phyloP scores from a whole-genome alignment of 2,329 filamentous ascomycete genomes.

The Ceratocystis variospora region DNA sequence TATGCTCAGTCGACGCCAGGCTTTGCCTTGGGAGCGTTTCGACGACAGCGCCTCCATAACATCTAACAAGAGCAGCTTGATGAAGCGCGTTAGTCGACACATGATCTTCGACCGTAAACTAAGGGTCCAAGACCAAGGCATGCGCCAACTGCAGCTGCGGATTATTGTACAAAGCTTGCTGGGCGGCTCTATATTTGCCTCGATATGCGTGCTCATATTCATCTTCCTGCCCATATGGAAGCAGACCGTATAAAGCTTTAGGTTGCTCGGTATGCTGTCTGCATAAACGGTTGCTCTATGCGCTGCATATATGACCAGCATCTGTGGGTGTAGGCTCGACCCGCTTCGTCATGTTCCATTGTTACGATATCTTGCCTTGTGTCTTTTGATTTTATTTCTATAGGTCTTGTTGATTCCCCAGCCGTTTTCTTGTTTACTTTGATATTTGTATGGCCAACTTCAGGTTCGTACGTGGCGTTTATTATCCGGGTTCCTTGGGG shows the following conservation, averaged over 20 bases:
- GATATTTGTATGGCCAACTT: neutral
- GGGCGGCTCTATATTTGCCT: conserved; percentile 29
- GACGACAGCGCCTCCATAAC: conserved; percentile 27
- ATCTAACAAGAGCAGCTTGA: conserved; percentile 23
- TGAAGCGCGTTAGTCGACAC: conserved; percentile 27
- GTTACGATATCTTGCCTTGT: neutral
- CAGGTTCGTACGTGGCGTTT: neutral
- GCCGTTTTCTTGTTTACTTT: conserved; percentile 1
- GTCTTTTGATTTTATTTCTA: neutral
- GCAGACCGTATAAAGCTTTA: conserved; percentile 23
- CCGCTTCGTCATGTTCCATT: neutral
- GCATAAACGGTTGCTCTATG: neutral
- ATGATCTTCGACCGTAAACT: conserved; percentile 37
- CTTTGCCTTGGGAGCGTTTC: conserved; percentile 35
- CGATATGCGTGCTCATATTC: conserved; percentile 29
- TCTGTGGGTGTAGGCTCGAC: neutral
- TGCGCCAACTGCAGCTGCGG: conserved; percentile 32
- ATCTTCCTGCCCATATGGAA: conserved; percentile 34
- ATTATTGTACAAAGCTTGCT: conserved; percentile 32
- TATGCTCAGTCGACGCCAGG: conserved; percentile 33
- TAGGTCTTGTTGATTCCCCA: neutral
- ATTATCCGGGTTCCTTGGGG: neutral
- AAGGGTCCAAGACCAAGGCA: conserved; percentile 31
- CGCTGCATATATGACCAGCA: neutral
- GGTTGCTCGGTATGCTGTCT: neutral